Conservation (phyloP, 192 early-diverging fungal genomes). For the Rhizoclosmatium globosum region DNA sequence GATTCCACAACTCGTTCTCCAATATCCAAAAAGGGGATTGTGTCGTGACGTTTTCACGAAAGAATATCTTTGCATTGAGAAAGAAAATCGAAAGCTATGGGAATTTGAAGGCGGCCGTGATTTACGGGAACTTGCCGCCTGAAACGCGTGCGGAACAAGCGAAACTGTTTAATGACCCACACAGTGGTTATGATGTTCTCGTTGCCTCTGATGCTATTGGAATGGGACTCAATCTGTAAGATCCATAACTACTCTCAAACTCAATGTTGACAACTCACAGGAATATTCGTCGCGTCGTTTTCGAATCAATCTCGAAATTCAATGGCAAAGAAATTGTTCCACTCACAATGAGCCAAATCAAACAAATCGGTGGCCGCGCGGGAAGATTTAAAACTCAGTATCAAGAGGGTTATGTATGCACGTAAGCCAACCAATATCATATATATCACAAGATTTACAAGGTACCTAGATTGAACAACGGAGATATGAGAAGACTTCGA, state of each 20-base stretch:
- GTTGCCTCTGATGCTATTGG: conserved; percentile 97
- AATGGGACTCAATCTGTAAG: conserved; percentile 94
- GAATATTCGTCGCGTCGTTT: conserved; percentile 90
- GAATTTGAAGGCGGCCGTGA: conserved; percentile 82
- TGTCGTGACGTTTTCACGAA: conserved; percentile 88
- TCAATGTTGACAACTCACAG: conserved; percentile 35
- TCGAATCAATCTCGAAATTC: conserved; percentile 80
- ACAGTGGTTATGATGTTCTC: conserved; percentile 79
- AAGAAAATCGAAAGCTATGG: conserved; percentile 77
- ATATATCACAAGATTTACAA: conserved; percentile 17
- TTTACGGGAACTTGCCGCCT: conserved; percentile 94
- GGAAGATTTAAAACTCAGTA: conserved; percentile 82
- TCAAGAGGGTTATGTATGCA: conserved; percentile 72
- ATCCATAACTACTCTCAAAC: background rate
- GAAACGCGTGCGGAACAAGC: conserved; percentile 90
- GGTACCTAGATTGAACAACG: conserved; percentile 33
- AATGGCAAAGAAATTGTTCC: conserved; percentile 65
- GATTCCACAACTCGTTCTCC: conserved; percentile 62
- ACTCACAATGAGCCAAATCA: conserved; percentile 79
- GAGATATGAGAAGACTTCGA: conserved; percentile 35
- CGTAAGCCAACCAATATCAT: conserved; percentile 55
- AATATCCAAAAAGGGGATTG: conserved; percentile 83
- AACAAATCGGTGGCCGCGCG: conserved; percentile 94
- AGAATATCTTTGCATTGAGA: conserved; percentile 82
- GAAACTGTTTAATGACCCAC: conserved; percentile 85